Evolutionary conservation across 305 asterid genomes (phyloP).

Genomic region (Fraxinus sp.): DNA sequence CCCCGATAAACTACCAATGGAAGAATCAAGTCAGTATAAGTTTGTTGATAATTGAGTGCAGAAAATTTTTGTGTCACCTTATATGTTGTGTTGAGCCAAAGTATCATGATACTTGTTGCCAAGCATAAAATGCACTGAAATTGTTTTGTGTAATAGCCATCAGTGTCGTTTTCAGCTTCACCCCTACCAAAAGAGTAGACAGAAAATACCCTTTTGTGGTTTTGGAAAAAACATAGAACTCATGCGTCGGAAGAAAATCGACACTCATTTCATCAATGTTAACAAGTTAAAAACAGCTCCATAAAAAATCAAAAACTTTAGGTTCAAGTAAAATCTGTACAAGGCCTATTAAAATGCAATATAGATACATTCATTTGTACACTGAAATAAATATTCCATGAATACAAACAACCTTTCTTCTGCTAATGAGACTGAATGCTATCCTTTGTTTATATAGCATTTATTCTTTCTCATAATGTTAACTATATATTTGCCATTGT

Average conservation of each 20-base stretch:
- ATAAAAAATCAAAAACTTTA: neutral
- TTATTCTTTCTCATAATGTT: neutral
- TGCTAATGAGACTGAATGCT: neutral
- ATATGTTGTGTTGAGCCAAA: conserved; percentile 1
- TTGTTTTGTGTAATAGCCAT: neutral
- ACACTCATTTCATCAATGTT: neutral
- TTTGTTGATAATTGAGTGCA: conserved; percentile 6
- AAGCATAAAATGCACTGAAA: neutral
- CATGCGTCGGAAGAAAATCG: neutral
- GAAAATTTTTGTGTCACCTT: neutral
- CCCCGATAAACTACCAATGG: conserved; percentile 6
- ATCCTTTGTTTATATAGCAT: neutral
- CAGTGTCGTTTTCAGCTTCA: neutral
- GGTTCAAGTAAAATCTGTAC: neutral
- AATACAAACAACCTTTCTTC: neutral
- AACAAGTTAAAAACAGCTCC: neutral
- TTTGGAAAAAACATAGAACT: neutral
- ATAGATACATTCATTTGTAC: neutral
- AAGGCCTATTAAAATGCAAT: neutral
- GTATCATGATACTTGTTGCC: neutral
- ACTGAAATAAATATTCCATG: neutral
- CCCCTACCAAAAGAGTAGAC: neutral
- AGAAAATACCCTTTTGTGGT: neutral
- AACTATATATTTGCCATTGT: neutral
- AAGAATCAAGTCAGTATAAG: conserved; percentile 5